Base-by-base conservation (phyloP, 2,329 filamentous ascomycete genomes). In the Cercospora sp. region DNA sequence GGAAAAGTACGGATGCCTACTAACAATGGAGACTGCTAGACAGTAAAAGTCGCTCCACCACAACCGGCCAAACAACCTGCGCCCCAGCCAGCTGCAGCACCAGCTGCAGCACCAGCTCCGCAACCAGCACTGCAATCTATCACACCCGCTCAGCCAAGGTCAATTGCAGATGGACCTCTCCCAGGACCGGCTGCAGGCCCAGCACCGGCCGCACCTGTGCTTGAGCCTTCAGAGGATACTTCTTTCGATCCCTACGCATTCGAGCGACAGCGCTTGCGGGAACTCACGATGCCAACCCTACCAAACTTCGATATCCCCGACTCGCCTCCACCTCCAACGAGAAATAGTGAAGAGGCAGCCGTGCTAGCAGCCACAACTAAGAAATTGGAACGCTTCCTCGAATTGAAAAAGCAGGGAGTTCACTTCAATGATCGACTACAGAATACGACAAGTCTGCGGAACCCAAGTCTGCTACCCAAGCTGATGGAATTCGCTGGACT, bases 341-440 rank as follows among this genome's bases (percentile, higher is more conserved):
- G 51, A 16, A 75, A 73, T 65, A 73, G 70, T 62, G 75, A 75
- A 70, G 71, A 71, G 63, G 73, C 73, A 20, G 74, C 76, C 9
- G 62, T 65, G 13, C 73, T 78, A 2, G 78, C 79, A 51, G 74
- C 73, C 45, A 75, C 88, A 12, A 89, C 86, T 61, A 84, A 86
- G 72, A 93, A 92, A 74, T 90, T 94, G 73, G 85, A 88, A 70
- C 87, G 88, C 68, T 94, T 95, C 72, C 85, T 94, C 0, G 84
- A 87, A 57, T 84, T 94, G n/a, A 95, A 95, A 81, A 88, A 87
- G 75, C 87, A 90, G 70, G 89, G 89, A 4, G 84, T 89, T 16
- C 92, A 95, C 79, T 94, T 94, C 83, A 94, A 95, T 78, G 84
- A 88, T 73, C 89, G 90, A 69, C 82, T 95, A 8, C 87, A 90